Base-by-base conservation (phyloP, 371 early-diverging fungal species). In the Parasitella parasitica region DNA sequence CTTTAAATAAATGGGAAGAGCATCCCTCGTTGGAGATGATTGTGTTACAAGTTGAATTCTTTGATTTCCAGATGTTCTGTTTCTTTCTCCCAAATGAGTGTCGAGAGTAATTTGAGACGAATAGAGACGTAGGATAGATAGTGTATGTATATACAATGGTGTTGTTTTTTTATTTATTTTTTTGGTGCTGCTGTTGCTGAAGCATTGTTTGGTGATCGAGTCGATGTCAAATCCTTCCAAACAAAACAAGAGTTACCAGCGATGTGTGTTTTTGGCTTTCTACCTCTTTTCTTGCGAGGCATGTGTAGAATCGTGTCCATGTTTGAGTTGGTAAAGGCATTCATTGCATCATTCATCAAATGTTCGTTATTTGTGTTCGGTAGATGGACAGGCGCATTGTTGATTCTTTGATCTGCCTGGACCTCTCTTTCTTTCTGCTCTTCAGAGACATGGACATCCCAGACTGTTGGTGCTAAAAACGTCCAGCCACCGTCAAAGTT, bases 191-290 rank as follows among this genome's bases (percentile, higher is more conserved):
- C 32, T 8, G 6, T 32, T 32, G 32, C 11, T 0, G 32, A 32
- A 32, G 8, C 11, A 32, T 32, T 52, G 24, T 38, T 59, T 30
- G 28, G 28, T 11, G 7, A 52, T 20, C 43, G 43, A 16, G 62
- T 22, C 6, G 62, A 32, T 54, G 54, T 55, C 6, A 68, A 50
- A 56, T 68, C 69, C 57, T 72, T 74, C 77, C 78, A 78, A 13
- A 78, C 78, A 73, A 81, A 81, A 48, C 81, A 81, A 24, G 81
- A 77, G 56, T 81, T 78, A 16, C 81, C 81, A 27, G 57, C 73
- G 39, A 81, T 72, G 35, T 77, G 81, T 4, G 71, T 74, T 38
- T 81, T 81, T 13, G 81, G 78, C 57, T 81, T 81, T 16, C 81
- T 55, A 2, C 81, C 81, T 52, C 81, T 65, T 41, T 81, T 81